Evolutionary conservation across 1,284 basidiomycete genomes (phyloP).

Genomic region (Baeospora myosura): DNA sequence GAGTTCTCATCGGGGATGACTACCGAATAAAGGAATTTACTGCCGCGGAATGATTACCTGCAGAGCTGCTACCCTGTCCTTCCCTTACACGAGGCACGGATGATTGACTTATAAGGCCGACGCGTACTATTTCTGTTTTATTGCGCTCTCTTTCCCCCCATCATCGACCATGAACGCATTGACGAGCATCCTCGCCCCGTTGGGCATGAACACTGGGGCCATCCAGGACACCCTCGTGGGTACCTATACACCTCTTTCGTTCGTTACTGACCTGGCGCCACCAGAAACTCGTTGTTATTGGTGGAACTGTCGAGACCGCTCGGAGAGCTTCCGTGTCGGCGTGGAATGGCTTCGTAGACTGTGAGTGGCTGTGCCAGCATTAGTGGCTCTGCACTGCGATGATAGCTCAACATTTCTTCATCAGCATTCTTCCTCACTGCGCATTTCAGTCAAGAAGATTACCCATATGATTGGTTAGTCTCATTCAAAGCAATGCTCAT

Average conservation of each 20-base stretch:
- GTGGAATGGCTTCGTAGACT: slow-evolving; percentile 82
- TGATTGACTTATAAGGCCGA: slow-evolving; percentile 33
- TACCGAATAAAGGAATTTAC: too few species aligned
- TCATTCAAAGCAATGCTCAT: slow-evolving; percentile 5
- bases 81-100: slow-evolving; percentile 31
- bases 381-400: background rate
- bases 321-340: slow-evolving; percentile 68
- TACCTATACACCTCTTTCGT: slow-evolving; percentile 5
- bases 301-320: slow-evolving; percentile 71
- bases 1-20: too few species aligned
- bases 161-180: slow-evolving; percentile 45
- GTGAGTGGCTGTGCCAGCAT: slow-evolving; percentile 33
- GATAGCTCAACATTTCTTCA: slow-evolving; percentile 3
- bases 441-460: slow-evolving; percentile 79
- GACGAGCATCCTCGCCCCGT: slow-evolving; percentile 53
- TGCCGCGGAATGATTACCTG: too few species aligned
- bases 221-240: slow-evolving; percentile 58
- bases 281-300: slow-evolving; percentile 74
- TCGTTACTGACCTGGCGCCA: background rate
- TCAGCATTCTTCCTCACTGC: slow-evolving; percentile 81
- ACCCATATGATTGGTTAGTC: slow-evolving; percentile 72
- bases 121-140: slow-evolving; percentile 20
- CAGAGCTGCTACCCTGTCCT: slow-evolving; percentile 25
- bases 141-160: slow-evolving; percentile 17
- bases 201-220: slow-evolving; percentile 48